These are phyloP conservation scores for Lentinula sp. DNA, from an alignment of 768 basidiomycete genomes.

Conservation along the genomic window DNA sequence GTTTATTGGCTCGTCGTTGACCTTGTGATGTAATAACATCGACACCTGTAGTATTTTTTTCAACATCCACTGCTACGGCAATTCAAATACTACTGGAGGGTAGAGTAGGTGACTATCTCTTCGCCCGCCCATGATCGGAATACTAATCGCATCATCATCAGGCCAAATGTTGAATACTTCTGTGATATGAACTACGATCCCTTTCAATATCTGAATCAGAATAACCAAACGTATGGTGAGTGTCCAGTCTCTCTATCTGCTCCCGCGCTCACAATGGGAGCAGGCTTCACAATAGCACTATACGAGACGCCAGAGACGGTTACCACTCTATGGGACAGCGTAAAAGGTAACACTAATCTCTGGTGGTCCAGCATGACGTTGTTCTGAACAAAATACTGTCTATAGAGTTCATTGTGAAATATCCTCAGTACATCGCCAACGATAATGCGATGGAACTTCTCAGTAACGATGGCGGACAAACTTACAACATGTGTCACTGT, in stretches of 20 bases:
- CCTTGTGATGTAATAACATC: conserved; percentile 34
- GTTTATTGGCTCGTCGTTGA: conserved; percentile 6
- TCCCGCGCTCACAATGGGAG: conserved; percentile 11
- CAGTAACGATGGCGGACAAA: conserved; percentile 40
- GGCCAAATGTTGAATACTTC: conserved; percentile 67
- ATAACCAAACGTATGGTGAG: conserved; percentile 61
- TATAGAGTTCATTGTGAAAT: conserved; percentile 44
- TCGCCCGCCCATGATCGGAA: conserved; percentile 7
- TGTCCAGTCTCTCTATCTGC: background rate
- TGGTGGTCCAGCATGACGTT: background rate
- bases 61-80: conserved; percentile 50
- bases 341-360: conserved; percentile 42
- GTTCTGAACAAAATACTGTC: background rate
- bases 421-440: conserved; percentile 52
- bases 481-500: conserved; percentile 74
- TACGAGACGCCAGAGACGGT: conserved; percentile 75
- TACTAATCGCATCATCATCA: conserved; percentile 45
- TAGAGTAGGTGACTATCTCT: conserved; percentile 35
- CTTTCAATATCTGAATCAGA: conserved; percentile 64
- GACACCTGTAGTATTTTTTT: conserved; percentile 56
- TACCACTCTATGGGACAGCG: conserved; percentile 64
- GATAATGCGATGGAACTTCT: conserved; percentile 60
- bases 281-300: conserved; percentile 67
- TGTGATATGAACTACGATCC: conserved; percentile 66
- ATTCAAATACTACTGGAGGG: conserved; percentile 59